A percentile compares a stretch with the other conserved stretches of the same genome.
Evolutionary conservation across 2,329 filamentous ascomycete genomes (phyloP).

Genomic region (Pseudogymnoascus sp.): DNA sequence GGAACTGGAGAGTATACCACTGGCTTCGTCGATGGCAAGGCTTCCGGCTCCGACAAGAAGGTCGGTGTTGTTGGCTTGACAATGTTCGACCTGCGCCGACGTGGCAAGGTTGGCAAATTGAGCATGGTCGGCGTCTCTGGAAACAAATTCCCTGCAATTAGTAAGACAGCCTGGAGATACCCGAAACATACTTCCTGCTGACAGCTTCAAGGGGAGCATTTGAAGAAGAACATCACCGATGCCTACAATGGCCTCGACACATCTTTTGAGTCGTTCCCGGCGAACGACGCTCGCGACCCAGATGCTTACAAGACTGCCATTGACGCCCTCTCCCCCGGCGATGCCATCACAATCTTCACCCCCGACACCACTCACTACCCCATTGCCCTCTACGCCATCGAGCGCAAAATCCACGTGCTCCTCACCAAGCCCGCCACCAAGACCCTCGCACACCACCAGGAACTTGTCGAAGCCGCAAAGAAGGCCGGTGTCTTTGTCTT

Average conservation of each 20-base stretch:
- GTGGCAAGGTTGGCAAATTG: constrained; percentile 80
- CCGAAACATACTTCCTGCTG: background rate
- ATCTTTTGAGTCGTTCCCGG: constrained; percentile 76
- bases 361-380: constrained; percentile 89
- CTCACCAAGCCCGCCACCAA: constrained; percentile 94
- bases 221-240: constrained; percentile 78
- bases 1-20: constrained; percentile 97
- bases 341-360: constrained; percentile 93
- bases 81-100: constrained; percentile 78
- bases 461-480: constrained; percentile 64
- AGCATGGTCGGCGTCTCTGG: constrained; percentile 89
- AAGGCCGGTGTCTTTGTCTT: constrained; percentile 81
- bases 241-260: constrained; percentile 87
- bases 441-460: constrained; percentile 70
- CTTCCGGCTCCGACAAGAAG: constrained; percentile 89
- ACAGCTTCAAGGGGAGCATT: constrained; percentile 56
- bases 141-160: constrained; percentile 84
- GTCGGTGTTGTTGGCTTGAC: constrained; percentile 88
- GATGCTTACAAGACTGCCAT: constrained; percentile 86
- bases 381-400: constrained; percentile 86
- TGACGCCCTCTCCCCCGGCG: constrained; percentile 71
- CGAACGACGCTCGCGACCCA: constrained; percentile 65
- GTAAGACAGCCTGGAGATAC: constrained; percentile 41
- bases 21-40: constrained; percentile 78
- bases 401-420: constrained; percentile 81